Base-by-base conservation (phyloP, 176 grass and related monocot genomes). In the Hsuehochloa calcarea region DNA sequence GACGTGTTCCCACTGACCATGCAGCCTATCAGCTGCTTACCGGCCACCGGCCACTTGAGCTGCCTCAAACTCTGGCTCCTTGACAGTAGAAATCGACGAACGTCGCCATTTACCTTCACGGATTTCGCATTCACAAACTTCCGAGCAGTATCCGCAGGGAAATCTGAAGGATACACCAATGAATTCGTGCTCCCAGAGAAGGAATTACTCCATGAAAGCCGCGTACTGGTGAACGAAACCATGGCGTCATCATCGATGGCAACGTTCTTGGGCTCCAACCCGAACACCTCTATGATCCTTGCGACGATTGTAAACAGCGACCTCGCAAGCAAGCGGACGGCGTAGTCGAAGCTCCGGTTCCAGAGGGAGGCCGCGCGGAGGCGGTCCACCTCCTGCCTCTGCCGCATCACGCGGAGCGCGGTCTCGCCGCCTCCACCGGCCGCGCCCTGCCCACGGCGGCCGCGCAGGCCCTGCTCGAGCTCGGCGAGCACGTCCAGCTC, bases 401-500 rank as follows among this genome's bases (percentile, higher is more conserved):
- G 92, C 77, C 86, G 65, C 11, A 81, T 46, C 5, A 94, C 90
- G 62, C 78, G 89, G 35, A 80, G 83, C 59, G 85, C 82, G 90
- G 45, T 67, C 29, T 93, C 87, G 3, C 29, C 45, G 13, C 47
- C 50, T 23, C 25, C 5, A 23, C 39, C 19, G 65, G 74, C 84
- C 10, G 72, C 46, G 59, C 60, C 56, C 71, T 64, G 70, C 54
- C 40, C 56, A 23, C 86, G 75, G 80, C 58, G 41, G 71, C 60
- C 82, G 78, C 47, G 79, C 15, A 45, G 37, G 14, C 26, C 90
- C 81, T 94, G 92, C 80, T 97, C 90, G 5, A 94, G 88, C 68
- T 97, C 92, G 4, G 80, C 56, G 59, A 97, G 86, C 84, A 94
- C 88, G 52, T 97, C 92, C 29, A 94, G 52, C 73, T 97, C 95